Conservation (phyloP, 140 eudicot genomes). For the Ambrosia hybrid region DNA sequence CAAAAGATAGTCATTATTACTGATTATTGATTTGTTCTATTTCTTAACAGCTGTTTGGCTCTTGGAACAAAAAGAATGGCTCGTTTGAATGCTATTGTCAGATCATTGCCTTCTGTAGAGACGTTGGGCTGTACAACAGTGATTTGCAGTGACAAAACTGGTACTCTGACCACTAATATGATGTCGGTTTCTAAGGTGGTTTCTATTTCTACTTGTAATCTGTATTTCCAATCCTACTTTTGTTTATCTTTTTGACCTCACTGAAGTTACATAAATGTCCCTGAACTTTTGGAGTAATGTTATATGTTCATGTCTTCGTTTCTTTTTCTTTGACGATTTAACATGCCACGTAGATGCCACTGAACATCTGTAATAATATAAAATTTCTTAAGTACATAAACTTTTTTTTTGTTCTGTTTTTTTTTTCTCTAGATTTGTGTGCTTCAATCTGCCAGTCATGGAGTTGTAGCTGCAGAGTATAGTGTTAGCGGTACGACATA, state of each 20-base stretch:
- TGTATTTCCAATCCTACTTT: not conserved
- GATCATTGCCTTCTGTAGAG: conserved; percentile 99
- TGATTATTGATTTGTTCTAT: not conserved
- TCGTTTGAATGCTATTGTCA: conserved; percentile 94
- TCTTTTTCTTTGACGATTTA: conserved; percentile 12
- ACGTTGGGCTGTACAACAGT: conserved; percentile 99
- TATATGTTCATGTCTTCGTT: not conserved
- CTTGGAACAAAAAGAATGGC: conserved; percentile 99
- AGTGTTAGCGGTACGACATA: conserved; percentile 84
- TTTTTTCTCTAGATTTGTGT: conserved; percentile 64
- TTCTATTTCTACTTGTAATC: conserved; percentile 6
- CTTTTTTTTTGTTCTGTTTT: conserved; percentile 2
- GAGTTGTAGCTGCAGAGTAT: conserved; percentile 64
- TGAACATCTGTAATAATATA: not conserved
- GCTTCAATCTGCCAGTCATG: conserved; percentile 68
- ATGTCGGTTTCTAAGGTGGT: conserved; percentile 96
- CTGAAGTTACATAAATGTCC: not conserved
- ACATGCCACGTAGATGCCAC: conserved; percentile 11
- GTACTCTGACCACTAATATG: conserved; percentile 98
- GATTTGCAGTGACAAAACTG: conserved; percentile 99
- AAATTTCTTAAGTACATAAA: not conserved
- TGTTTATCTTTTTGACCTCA: not conserved
- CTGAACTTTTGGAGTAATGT: conserved; percentile 7
- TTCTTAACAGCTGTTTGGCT: conserved; percentile 76
- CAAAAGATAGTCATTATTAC: not conserved